phyloP scores from a whole-genome alignment of 495 filamentous ascomycete species.

The Hapsidospora chrysogenum region DNA sequence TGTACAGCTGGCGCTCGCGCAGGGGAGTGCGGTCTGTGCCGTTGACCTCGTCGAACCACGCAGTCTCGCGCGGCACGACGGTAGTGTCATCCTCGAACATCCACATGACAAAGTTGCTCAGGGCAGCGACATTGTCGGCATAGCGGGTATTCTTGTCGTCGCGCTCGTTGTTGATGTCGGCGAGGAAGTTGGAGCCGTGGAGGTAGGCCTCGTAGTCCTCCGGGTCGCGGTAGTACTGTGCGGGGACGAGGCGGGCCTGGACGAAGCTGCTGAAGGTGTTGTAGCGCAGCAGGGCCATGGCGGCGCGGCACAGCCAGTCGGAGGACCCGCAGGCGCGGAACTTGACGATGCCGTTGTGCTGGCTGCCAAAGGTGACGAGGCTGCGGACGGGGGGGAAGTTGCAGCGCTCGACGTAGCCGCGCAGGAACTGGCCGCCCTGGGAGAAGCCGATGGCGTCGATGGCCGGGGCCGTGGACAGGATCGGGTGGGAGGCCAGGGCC shows the following conservation, averaged over 20 bases:
- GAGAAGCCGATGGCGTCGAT: constrained; percentile 89
- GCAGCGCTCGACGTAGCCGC: constrained; percentile 84
- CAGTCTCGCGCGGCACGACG: constrained; percentile 79
- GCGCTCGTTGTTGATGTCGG: constrained; percentile 96
- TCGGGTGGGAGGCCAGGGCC: constrained; percentile 58
- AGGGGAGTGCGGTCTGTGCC: constrained; percentile 47
- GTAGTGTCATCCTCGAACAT: constrained; percentile 77
- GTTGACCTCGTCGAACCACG: constrained; percentile 84
- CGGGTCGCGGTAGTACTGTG: constrained; percentile 85
- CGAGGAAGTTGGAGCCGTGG: constrained; percentile 77
- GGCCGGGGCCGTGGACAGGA: constrained; percentile 61
- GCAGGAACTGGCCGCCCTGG: constrained; percentile 90
- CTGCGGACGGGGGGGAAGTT: constrained; percentile 64
- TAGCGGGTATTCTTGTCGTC: constrained; percentile 55
- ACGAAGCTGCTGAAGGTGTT: constrained; percentile 65
- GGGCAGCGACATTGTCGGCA: constrained; percentile 43
- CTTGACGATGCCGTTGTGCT: constrained; percentile 82
- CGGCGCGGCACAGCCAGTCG: constrained; percentile 70
- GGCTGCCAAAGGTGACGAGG: constrained; percentile 81
- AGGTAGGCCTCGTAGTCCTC: constrained; percentile 57
- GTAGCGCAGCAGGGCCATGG: constrained; percentile 50
- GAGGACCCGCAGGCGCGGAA: constrained; percentile 46
- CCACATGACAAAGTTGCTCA: constrained; percentile 78
- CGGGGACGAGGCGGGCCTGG: constrained; percentile 69
- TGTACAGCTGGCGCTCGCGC: constrained; percentile 57